Conservation (phyloP, 2,329 filamentous ascomycete genomes). For the Penicillium sp. region DNA sequence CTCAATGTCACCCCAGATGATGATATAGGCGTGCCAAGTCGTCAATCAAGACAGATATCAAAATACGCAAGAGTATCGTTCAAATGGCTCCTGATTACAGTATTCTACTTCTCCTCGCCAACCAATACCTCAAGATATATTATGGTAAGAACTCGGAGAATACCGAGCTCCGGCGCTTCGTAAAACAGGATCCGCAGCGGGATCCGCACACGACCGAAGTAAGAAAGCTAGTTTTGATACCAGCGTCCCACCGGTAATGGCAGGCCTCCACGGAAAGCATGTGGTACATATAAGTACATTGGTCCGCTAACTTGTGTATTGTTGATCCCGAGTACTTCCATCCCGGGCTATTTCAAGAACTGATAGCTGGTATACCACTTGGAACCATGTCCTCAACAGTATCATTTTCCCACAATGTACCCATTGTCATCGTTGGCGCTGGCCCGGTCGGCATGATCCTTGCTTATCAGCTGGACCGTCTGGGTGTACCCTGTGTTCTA, state of each 20-base stretch:
- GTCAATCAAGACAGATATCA: not conserved
- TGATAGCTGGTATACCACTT: not conserved
- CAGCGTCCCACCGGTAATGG: not conserved
- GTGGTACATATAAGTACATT: not conserved
- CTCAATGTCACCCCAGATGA: not conserved
- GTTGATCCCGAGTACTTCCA: not conserved
- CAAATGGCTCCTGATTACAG: no score
- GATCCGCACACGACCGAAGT: conserved; percentile 1
- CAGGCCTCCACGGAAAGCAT: not conserved
- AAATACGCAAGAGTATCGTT: no score
- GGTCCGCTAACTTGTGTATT: not conserved
- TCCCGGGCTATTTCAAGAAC: not conserved
- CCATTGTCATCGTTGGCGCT: conserved; percentile 51
- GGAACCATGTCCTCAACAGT: not conserved
- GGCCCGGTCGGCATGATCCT: conserved; percentile 57
- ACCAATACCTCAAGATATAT: no score
- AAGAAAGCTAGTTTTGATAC: not conserved
- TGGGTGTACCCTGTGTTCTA: conserved; percentile 53
- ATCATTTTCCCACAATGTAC: conserved; percentile 2
- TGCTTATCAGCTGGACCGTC: conserved; percentile 53
- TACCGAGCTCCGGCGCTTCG: not conserved
- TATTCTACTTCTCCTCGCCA: no score
- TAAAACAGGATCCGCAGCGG: conserved; percentile 1
- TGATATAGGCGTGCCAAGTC: not conserved
- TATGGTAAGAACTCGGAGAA: not conserved